Evolutionary conservation across 2,329 filamentous ascomycete species (phyloP).

Genomic region (Cucurbitaria berberidis): DNA sequence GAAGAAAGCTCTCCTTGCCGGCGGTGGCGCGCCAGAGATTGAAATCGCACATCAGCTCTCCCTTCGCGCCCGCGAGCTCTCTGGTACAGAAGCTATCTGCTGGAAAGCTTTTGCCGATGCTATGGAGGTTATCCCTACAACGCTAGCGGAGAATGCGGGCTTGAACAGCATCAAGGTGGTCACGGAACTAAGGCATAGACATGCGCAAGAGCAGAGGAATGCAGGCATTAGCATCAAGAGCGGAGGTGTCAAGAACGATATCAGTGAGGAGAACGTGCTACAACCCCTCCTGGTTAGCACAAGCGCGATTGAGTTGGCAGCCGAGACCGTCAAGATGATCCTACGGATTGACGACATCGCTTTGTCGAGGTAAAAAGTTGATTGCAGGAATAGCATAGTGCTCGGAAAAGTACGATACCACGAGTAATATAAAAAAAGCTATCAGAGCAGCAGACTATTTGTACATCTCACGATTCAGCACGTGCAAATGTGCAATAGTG

Average conservation of each 20-base stretch:
- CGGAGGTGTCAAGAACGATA: conserved; percentile 95
- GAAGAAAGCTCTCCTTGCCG: conserved; percentile 98
- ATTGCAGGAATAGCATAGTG: not conserved
- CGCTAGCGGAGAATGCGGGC: conserved; percentile 94
- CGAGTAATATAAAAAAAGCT: conserved; percentile 21
- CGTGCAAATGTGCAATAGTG: conserved; percentile 1
- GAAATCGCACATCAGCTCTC: conserved; percentile 89
- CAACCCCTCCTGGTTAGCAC: conserved; percentile 97
- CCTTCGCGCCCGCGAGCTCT: conserved; percentile 79
- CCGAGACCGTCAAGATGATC: conserved; percentile 98
- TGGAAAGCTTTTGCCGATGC: conserved; percentile 99
- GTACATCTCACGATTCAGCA: not conserved
- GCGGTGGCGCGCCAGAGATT: conserved; percentile 94
- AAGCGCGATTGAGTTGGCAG: conserved; percentile 94
- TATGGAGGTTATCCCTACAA: conserved; percentile 95
- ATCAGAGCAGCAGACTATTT: not conserved
- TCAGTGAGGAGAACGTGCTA: conserved; percentile 94
- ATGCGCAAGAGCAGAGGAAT: conserved; percentile 93
- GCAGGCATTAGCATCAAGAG: conserved; percentile 98
- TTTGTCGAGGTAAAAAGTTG: conserved; percentile 48
- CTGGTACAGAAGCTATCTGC: conserved; percentile 95
- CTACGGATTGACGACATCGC: conserved; percentile 72
- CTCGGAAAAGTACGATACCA: conserved; percentile 12
- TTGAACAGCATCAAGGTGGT: conserved; percentile 99
- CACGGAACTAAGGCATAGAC: conserved; percentile 90